Base-by-base conservation (phyloP, 2,329 filamentous ascomycete genomes). In the Tolypocladium sp. region DNA sequence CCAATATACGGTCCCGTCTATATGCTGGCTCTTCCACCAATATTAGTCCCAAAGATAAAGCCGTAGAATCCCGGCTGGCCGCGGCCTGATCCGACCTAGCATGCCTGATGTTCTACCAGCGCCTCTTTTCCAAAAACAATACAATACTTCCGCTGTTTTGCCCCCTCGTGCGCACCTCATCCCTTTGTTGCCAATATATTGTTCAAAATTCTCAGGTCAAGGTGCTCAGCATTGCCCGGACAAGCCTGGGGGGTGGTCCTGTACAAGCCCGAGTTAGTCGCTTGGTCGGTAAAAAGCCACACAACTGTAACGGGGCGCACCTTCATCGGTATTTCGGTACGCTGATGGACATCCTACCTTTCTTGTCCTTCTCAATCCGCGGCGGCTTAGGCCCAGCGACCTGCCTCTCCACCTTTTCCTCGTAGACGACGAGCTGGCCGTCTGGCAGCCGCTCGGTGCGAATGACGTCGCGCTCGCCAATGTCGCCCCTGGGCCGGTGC, bases 261-360 rank as follows among this genome's bases (percentile, higher is more conserved):
- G 72, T 61, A 61, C 27, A 63, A 59, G 64, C 58, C 61, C 58
- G 30, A 58, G 70, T 75, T 70, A 75, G 73, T 68, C 65, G 60
- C 61, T 63, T 59, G 60, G 58, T 63, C 63, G 59, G 53, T 62
- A 58, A 58, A 58, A 54, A 9, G 30, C 49, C 49, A 53, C 30
- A 9, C 30, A 35, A 37, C 49, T 64, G 55, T 62, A 64, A 64
- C 67, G 67, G 67, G 67, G 73, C 79, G 72, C 76, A 81, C 78
- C 77, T 80, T 80, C 76, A 82, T 75, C 79, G 83, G 75, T 85
- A 82, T 77, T 86, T 85, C 70, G 89, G 89, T 75, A 90, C 83
- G 79, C 89, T 90, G 78, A 92, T 86, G 80, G 87, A 85, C 85
- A 94, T 87, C 89, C 88, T 94, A 95, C 92, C 92, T 92, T 90